phyloP scores from a whole-genome alignment of 1,284 basidiomycete genomes.

The Sporisorium iseilematis-ciliati region DNA sequence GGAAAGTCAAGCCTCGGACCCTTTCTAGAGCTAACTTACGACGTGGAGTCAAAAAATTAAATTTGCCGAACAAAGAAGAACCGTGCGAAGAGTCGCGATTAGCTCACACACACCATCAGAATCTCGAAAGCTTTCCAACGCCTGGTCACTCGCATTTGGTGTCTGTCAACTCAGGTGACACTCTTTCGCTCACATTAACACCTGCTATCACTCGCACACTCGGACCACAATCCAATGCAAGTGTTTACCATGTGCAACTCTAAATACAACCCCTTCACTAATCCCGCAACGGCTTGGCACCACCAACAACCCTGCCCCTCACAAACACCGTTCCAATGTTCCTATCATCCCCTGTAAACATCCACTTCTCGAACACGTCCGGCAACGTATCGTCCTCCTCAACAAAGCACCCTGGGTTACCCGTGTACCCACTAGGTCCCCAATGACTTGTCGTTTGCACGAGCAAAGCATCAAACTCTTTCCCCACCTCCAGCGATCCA shows the following conservation, averaged over 20 bases:
- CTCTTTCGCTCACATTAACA: background rate
- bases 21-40: no score
- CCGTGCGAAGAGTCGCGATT: no score
- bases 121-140: no score
- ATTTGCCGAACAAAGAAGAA: no score
- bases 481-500: slow-evolving; percentile 84
- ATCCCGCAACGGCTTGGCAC: slow-evolving; percentile 69
- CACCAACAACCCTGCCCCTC: slow-evolving; percentile 82
- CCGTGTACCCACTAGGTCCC: slow-evolving; percentile 64
- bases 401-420: slow-evolving; percentile 77
- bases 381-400: slow-evolving; percentile 70
- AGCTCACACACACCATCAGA: no score
- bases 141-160: no score
- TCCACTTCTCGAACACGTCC: slow-evolving; percentile 62
- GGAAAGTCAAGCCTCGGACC: background rate
- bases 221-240: background rate
- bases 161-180: no score
- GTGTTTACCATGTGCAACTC: background rate
- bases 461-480: slow-evolving; percentile 89
- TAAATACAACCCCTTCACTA: slow-evolving; percentile 3
- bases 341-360: slow-evolving; percentile 78
- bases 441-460: slow-evolving; percentile 74
- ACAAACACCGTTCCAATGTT: slow-evolving; percentile 89
- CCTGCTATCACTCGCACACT: background rate
- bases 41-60: no score